Base-by-base conservation (phyloP, 1,139 yeast species). In the Debaryomyces fabryi region DNA sequence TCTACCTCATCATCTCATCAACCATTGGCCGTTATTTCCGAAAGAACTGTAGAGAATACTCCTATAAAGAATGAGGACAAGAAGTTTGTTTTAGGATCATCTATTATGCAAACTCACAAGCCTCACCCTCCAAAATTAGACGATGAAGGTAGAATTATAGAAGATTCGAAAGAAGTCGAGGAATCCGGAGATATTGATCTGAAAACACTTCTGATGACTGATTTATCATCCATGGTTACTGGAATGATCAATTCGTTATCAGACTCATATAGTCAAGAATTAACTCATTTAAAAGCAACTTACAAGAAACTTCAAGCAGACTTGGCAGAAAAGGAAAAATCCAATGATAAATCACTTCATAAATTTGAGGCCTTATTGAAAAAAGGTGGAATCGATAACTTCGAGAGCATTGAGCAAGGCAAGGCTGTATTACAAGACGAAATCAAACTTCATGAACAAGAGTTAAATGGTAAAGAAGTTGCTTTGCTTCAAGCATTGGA, bases 221-320 rank as follows among this genome's bases (percentile, higher is more conserved):
- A 74, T 52, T 60, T 72, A 39, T 62, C 74, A 24, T 59, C 69
- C 0, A 72, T 73, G 76, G 53, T 73, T n/a, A 53, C 59, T 20
- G 68, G 73, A 4, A 69, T 78, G 78, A 63, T 81, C 33, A 68
- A 70, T 44, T 72, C 82, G 0, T 69, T 81, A 39, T 67, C 79
- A 8, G 72, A 68, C 41, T 68, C 78, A 1, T 78, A 78, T 55
- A 52, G 59, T 7, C 55, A 55, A 12, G 67, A 71, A 41, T 53
- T 68, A 36, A 48, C 54, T 9, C 53, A 52, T 16, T 54, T 73
- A 24, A 62, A 57, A 15, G 50, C 49, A 9, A 67, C 68, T 40
- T 50, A 54, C 15, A 53, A 52, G 41, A 55, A 57, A 6, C 54
- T 71, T 41, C 58, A 58, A 32, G 48, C 44, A 23, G 60, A 53